These are phyloP conservation scores for Cunninghamia lanceolata DNA, from an alignment of 75 land plant genomes.

Conservation along the genomic window DNA sequence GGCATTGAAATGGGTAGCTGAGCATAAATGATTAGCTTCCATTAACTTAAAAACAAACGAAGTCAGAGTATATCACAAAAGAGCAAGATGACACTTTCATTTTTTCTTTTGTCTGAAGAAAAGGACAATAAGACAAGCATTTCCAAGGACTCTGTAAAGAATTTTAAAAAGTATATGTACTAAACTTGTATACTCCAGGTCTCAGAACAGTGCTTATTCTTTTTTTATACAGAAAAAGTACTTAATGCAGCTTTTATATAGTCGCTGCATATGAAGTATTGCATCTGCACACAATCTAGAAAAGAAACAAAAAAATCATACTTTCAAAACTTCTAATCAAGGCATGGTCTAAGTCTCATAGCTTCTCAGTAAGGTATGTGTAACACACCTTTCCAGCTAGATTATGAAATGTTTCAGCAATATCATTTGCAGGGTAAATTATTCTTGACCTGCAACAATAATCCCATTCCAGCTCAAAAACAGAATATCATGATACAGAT, in stretches of 20 bases:
- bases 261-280: neutral
- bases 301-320: neutral
- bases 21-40: neutral
- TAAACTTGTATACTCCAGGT: neutral
- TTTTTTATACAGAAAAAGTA: neutral
- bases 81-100: neutral
- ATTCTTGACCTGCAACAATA: constrained; percentile 53
- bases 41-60: neutral
- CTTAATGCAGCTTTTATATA: neutral
- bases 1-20: neutral
- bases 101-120: neutral
- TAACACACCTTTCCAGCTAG: constrained; percentile 67
- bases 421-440: constrained; percentile 67
- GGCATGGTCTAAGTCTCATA: neutral
- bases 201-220: neutral
- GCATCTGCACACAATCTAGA: neutral
- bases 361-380: neutral
- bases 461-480: neutral
- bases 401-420: constrained; percentile 64
- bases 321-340: neutral
- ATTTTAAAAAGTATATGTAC: neutral
- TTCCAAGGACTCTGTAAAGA: neutral
- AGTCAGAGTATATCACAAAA: neutral
- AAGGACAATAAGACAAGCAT: neutral
- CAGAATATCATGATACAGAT: constrained; percentile 6